Percentiles rank a stretch among this genome's conserved stretches.
These are phyloP conservation scores for Metarhizium anisopliae DNA, from an alignment of 2,329 filamentous ascomycete genomes.

Conservation along the genomic window DNA sequence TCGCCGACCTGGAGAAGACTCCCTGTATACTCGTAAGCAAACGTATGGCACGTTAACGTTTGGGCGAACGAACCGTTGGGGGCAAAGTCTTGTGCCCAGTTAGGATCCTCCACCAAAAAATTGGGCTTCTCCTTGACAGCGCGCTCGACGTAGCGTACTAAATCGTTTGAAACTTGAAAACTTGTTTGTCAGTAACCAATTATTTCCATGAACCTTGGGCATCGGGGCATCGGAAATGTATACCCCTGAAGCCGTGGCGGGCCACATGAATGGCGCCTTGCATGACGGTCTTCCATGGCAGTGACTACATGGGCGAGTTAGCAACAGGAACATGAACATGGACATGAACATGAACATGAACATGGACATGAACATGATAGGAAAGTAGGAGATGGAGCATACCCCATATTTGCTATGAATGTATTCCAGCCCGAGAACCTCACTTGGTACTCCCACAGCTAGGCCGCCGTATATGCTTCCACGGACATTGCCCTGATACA, in stretches of 20 bases:
- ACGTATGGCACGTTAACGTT: not conserved
- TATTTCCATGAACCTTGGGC: not conserved
- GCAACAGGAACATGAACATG: not conserved
- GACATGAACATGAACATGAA: too few species aligned
- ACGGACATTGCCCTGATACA: constrained; percentile 66
- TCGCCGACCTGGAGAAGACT: constrained; percentile 64
- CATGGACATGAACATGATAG: not conserved
- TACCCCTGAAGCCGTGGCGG: constrained; percentile 56
- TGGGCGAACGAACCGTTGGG: constrained; percentile 49
- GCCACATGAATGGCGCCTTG: constrained; percentile 68
- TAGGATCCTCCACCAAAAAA: constrained; percentile 66
- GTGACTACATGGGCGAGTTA: constrained; percentile 20
- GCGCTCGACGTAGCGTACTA: constrained; percentile 61
- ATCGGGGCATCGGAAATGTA: constrained; percentile 2
- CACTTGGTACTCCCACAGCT: constrained; percentile 62
- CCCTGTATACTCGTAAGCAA: constrained; percentile 26
- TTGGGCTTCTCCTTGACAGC: constrained; percentile 31
- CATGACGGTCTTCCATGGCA: constrained; percentile 65
- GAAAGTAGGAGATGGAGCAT: constrained; percentile 6
- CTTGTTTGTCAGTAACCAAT: not conserved
- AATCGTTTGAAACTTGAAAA: constrained; percentile 55
- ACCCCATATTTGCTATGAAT: constrained; percentile 65
- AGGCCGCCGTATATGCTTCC: constrained; percentile 65
- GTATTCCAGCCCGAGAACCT: constrained; percentile 70
- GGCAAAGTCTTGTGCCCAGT: constrained; percentile 84